A percentile compares a stretch with the other conserved stretches of the same genome.
These are phyloP conservation scores for Botryotinia convoluta DNA, from an alignment of 2,329 filamentous ascomycete species.

Conservation along the genomic window DNA sequence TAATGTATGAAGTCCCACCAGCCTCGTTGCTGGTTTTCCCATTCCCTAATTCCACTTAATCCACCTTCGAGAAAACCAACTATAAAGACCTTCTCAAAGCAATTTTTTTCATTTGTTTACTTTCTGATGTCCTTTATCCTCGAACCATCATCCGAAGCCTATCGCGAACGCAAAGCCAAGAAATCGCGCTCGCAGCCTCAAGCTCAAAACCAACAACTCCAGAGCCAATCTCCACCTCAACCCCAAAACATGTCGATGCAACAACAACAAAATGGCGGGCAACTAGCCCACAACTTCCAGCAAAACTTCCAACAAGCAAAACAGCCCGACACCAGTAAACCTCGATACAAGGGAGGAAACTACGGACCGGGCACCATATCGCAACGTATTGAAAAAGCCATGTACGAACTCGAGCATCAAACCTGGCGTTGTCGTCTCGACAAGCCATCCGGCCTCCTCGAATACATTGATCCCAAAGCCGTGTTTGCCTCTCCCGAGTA, in stretches of 20 bases:
- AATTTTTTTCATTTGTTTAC: background rate
- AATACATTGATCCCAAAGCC: slow-evolving; percentile 20
- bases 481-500: slow-evolving; percentile 19
- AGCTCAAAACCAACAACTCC: slow-evolving; percentile 14
- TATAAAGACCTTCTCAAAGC: slow-evolving; percentile 8
- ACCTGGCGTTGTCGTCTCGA: slow-evolving; percentile 20
- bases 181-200: slow-evolving; percentile 9
- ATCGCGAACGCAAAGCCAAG: slow-evolving; percentile 19
- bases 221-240: background rate
- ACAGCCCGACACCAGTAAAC: slow-evolving; percentile 14
- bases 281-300: slow-evolving; percentile 13
- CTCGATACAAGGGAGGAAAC: slow-evolving; percentile 18
- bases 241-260: slow-evolving; percentile 12
- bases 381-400: slow-evolving; percentile 16
- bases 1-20: slow-evolving; percentile 9
- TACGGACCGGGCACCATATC: slow-evolving; percentile 19
- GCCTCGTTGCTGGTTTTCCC: background rate
- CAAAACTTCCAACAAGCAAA: slow-evolving; percentile 10
- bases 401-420: slow-evolving; percentile 18
- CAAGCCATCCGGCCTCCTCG: slow-evolving; percentile 14
- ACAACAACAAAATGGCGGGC: slow-evolving; percentile 8
- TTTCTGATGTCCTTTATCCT: slow-evolving; percentile 15
- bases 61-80: background rate
- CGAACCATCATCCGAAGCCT: slow-evolving; percentile 17
- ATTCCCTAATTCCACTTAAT: slow-evolving; percentile 1